These are phyloP conservation scores for Parietaria judaica DNA, from an alignment of 306 rosid genomes.

Conservation along the genomic window DNA sequence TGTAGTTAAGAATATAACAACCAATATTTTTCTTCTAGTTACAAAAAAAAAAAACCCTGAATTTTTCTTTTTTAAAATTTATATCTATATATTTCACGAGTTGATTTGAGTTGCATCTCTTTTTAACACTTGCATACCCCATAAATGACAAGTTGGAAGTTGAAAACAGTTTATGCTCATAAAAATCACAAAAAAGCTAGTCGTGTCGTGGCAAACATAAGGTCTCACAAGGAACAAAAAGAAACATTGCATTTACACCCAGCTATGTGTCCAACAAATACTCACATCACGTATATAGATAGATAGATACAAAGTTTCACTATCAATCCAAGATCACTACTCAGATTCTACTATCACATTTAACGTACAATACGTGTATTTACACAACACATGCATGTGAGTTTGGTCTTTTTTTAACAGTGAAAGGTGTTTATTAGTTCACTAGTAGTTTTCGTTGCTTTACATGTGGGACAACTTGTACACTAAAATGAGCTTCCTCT, in stretches of 20 bases:
- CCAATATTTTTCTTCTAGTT: no score
- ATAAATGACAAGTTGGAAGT: neutral
- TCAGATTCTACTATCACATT: neutral
- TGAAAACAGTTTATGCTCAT: neutral
- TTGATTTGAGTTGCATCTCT: neutral
- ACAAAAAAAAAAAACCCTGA: no score
- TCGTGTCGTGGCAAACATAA: no score
- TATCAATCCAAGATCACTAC: constrained; percentile 3
- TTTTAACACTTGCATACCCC: neutral
- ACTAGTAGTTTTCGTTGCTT: constrained; percentile 1
- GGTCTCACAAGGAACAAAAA: no score
- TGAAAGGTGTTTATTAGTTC: neutral
- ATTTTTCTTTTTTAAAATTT: no score
- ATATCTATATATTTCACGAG: neutral
- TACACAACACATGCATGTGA: neutral
- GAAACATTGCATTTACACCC: no score
- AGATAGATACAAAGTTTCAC: neutral
- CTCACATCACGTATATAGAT: neutral
- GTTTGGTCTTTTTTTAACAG: no score
- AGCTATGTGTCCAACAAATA: neutral
- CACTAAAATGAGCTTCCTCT: constrained; percentile 1
- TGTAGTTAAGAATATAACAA: no score
- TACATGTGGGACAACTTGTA: constrained; percentile 19
- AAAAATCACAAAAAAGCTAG: no score
- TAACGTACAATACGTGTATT: neutral